phyloP scores from a whole-genome alignment of 768 basidiomycete species.

The Rhodosporidiobolus odoratus region DNA sequence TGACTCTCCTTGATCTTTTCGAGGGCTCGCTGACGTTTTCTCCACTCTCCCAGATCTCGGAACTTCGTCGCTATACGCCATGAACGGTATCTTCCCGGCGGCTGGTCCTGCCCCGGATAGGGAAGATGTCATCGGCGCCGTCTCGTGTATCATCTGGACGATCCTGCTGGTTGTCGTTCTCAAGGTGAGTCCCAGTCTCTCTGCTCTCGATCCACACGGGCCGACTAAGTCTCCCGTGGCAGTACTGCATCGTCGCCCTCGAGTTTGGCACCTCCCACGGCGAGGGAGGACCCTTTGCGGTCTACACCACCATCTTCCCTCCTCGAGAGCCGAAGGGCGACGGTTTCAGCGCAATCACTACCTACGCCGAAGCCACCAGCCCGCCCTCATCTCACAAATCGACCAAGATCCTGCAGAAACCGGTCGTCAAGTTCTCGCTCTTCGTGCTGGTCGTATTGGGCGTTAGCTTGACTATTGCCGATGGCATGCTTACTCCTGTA shows the following conservation, averaged over 20 bases:
- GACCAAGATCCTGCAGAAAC: conserved; percentile 3
- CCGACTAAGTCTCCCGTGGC: conserved; percentile 50
- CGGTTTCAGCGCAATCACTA: conserved; percentile 48
- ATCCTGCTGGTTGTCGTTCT: background rate
- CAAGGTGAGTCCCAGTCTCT: background rate
- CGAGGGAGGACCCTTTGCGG: conserved; percentile 55
- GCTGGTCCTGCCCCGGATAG: conserved; percentile 52
- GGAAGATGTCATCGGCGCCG: conserved; percentile 62
- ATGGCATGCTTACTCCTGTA: conserved; percentile 59
- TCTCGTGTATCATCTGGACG: conserved; percentile 47
- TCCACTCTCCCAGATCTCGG: conserved; percentile 38
- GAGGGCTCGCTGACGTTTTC: too few species aligned
- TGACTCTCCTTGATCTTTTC: too few species aligned
- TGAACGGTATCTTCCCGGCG: conserved; percentile 62
- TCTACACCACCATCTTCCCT: conserved; percentile 59
- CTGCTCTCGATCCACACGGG: too few species aligned
- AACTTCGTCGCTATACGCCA: conserved; percentile 61
- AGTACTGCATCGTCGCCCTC: conserved; percentile 57
- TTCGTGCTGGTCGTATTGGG: conserved; percentile 56
- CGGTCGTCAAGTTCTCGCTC: conserved; percentile 3
- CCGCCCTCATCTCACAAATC: background rate
- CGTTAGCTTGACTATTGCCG: conserved; percentile 62
- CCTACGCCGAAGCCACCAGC: conserved; percentile 45
- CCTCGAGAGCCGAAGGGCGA: conserved; percentile 38
- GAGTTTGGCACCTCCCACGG: conserved; percentile 55